These are phyloP conservation scores for Ceriops tagal DNA, from an alignment of 345 rosid species.

Conservation along the genomic window DNA sequence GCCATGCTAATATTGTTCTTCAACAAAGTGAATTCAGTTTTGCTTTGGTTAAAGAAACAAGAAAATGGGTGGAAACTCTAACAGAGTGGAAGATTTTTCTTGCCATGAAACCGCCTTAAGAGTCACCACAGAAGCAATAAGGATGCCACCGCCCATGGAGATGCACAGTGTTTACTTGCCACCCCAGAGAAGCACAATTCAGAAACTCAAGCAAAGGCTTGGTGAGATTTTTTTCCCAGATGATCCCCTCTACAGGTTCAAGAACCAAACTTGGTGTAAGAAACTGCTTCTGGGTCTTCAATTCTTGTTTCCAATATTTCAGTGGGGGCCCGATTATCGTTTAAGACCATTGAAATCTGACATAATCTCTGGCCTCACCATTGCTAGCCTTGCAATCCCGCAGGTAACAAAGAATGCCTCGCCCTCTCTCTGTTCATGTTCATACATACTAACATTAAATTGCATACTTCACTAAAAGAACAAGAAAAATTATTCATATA, in stretches of 20 bases:
- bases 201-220: slow-evolving; percentile 57
- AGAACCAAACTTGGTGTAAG: slow-evolving; percentile 59
- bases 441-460: background rate
- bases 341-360: slow-evolving; percentile 72
- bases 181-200: slow-evolving; percentile 54
- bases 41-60: background rate
- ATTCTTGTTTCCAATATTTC: slow-evolving; percentile 69
- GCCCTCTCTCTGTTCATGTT: too few relatives aligned
- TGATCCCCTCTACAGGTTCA: slow-evolving; percentile 81
- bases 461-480: too few relatives aligned
- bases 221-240: slow-evolving; percentile 90
- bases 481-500: too few relatives aligned
- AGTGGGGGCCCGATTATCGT: slow-evolving; percentile 71
- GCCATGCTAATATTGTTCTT: slow-evolving; percentile 8
- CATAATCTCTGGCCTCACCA: slow-evolving; percentile 92
- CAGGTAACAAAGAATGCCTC: slow-evolving; percentile 50
- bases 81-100: slow-evolving; percentile 46
- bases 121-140: slow-evolving; percentile 7
- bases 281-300: slow-evolving; percentile 62
- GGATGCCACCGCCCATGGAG: slow-evolving; percentile 34
- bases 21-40: slow-evolving; percentile 10
- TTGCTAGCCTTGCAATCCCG: slow-evolving; percentile 98
- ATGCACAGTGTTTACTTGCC: slow-evolving; percentile 75
- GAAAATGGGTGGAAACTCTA: slow-evolving; percentile 43
- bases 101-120: slow-evolving; percentile 26